Percentiles rank a stretch among this genome's conserved stretches.
These are phyloP conservation scores for Amanita rimosa DNA, from an alignment of 768 basidiomycete genomes.

Conservation along the genomic window DNA sequence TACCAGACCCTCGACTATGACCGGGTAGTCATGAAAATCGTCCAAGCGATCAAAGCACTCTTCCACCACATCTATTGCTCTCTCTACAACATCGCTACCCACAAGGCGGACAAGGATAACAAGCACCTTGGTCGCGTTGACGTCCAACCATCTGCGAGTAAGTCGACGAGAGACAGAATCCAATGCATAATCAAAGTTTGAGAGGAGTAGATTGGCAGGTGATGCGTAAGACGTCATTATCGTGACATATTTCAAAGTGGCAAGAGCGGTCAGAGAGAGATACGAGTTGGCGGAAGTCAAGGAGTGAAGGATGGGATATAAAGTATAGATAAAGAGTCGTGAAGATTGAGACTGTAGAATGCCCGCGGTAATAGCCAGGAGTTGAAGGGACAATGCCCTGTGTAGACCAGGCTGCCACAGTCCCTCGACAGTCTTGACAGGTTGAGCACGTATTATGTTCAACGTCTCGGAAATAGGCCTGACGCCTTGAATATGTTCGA, in stretches of 20 bases:
- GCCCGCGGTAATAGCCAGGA: constrained; percentile 60
- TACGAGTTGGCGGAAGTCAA: constrained; percentile 61
- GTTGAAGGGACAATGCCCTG: constrained; percentile 56
- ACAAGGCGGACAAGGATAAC: constrained; percentile 78
- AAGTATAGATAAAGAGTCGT: constrained; percentile 58
- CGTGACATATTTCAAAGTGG: constrained; percentile 61
- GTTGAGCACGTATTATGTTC: constrained; percentile 29
- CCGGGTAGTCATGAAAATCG: constrained; percentile 88
- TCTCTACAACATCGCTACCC: constrained; percentile 76
- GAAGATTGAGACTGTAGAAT: constrained; percentile 65
- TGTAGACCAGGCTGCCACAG: constrained; percentile 55
- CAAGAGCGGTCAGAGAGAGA: constrained; percentile 66
- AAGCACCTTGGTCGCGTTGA: constrained; percentile 84
- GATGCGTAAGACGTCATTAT: constrained; percentile 81
- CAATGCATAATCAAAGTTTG: constrained; percentile 95
- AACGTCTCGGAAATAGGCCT: constrained; percentile 48
- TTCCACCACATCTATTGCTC: constrained; percentile 90
- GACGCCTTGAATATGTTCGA: constrained; percentile 62
- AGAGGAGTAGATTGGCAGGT: constrained; percentile 75
- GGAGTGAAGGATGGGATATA: constrained; percentile 85
- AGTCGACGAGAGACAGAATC: constrained; percentile 83
- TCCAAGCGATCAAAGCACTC: constrained; percentile 96
- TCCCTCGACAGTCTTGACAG: constrained; percentile 14
- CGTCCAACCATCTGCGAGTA: constrained; percentile 69
- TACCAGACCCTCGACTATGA: constrained; percentile 77